phyloP scores from a whole-genome alignment of 2,329 filamentous ascomycete genomes.

The Leptographium flavum region DNA sequence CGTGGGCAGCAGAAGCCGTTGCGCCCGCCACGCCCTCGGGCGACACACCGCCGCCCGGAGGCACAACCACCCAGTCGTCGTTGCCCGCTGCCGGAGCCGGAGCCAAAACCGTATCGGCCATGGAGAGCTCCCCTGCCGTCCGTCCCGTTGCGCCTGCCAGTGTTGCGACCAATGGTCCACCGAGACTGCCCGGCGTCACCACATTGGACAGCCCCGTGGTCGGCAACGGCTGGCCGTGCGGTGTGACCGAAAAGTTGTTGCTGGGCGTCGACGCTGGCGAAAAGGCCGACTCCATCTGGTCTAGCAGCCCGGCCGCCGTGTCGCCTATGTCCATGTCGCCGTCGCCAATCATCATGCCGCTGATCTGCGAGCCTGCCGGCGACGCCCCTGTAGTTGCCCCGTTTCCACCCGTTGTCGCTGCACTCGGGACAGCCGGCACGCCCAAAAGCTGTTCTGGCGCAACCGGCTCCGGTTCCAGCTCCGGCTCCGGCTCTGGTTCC shows the following conservation, averaged over 20 bases:
- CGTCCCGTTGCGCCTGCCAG: slow-evolving; percentile 2
- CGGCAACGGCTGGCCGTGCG: neutral
- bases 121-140: too few relatives aligned
- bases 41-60: slow-evolving; percentile 43
- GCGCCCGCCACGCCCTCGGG: slow-evolving; percentile 4
- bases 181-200: slow-evolving; percentile 32
- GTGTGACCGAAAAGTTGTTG: slow-evolving; percentile 37
- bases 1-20: too few relatives aligned
- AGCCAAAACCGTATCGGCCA: too few relatives aligned
- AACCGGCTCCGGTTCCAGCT: slow-evolving; percentile 15
- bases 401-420: slow-evolving; percentile 11
- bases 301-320: slow-evolving; percentile 49
- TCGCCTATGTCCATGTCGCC: slow-evolving; percentile 51
- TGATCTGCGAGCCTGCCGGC: slow-evolving; percentile 39
- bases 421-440: slow-evolving; percentile 6
- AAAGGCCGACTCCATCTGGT: slow-evolving; percentile 52
- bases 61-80: slow-evolving; percentile 64
- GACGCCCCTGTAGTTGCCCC: slow-evolving; percentile 21
- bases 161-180: neutral
- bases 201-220: slow-evolving; percentile 34
- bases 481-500: slow-evolving; percentile 17
- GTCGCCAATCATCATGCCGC: slow-evolving; percentile 41
- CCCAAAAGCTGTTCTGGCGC: slow-evolving; percentile 9
- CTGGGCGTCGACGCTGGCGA: slow-evolving; percentile 42
- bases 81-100: slow-evolving; percentile 29